These are phyloP conservation scores for Dacryopinax primogenitus DNA, from an alignment of 768 basidiomycete species.

Conservation along the genomic window DNA sequence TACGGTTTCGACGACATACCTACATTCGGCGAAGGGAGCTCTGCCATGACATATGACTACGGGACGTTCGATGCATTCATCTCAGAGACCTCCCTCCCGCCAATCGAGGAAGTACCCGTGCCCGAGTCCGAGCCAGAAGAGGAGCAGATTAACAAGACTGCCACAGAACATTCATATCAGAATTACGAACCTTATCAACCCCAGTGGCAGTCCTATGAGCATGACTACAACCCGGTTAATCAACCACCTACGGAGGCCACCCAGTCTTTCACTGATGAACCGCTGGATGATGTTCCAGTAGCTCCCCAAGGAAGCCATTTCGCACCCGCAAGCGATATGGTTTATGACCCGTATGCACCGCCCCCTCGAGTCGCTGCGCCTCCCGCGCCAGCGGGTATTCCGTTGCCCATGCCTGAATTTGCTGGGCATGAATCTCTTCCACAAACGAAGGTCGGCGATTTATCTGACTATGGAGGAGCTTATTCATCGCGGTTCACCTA, in stretches of 20 bases:
- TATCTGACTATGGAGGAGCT: background rate
- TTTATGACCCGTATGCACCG: conserved; percentile 30
- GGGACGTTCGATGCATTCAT: background rate
- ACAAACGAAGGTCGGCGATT: background rate
- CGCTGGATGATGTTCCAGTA: background rate
- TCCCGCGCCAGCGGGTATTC: background rate
- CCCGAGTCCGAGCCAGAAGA: background rate
- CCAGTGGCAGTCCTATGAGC: background rate
- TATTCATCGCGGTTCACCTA: background rate
- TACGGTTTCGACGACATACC: conserved; percentile 7
- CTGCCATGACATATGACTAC: background rate
- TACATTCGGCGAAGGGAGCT: background rate
- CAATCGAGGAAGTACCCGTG: background rate
- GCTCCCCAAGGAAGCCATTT: background rate
- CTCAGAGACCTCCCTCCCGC: background rate
- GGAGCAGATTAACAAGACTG: background rate
- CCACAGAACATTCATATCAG: background rate
- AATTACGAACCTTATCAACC: background rate
- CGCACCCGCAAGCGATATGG: background rate
- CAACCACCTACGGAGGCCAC: background rate
- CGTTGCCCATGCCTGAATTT: background rate
- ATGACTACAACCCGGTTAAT: background rate
- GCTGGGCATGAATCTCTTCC: background rate
- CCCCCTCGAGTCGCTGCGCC: conserved; percentile 19
- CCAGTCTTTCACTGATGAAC: background rate